Evolutionary conservation across 176 grass and related monocot species (phyloP).

Genomic region (Saccharum spontaneum): DNA sequence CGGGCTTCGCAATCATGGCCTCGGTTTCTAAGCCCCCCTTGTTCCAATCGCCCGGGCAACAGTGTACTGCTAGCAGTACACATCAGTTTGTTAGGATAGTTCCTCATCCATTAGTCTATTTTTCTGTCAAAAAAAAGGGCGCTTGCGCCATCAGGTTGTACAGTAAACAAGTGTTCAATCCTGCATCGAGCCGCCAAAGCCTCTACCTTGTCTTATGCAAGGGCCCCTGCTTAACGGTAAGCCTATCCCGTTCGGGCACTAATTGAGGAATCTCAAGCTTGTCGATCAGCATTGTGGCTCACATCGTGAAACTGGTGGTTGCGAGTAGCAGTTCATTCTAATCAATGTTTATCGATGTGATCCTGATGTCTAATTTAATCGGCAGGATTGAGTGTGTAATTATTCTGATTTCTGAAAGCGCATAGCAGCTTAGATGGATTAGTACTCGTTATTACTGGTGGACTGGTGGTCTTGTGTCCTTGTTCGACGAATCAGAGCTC

Average conservation of each 20-base stretch:
- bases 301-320: background rate
- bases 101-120: conserved; percentile 11
- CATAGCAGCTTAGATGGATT: background rate
- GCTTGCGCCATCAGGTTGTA: conserved; percentile 18
- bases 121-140: background rate
- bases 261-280: background rate
- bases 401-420: background rate
- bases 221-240: background rate
- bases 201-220: background rate
- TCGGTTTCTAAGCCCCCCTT: conserved; percentile 28
- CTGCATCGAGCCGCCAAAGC: conserved; percentile 46
- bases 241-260: background rate
- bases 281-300: background rate
- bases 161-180: background rate
- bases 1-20: conserved; percentile 4
- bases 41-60: conserved; percentile 43
- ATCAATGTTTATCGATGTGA: background rate
- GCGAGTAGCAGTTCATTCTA: background rate
- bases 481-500: background rate
- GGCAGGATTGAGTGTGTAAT: background rate
- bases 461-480: background rate
- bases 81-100: conserved; percentile 21
- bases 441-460: background rate
- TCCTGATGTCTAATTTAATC: background rate
- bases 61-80: background rate